Evolutionary conservation across 2,329 filamentous ascomycete genomes (phyloP).

Genomic region (Fusarium keratoplasticum): DNA sequence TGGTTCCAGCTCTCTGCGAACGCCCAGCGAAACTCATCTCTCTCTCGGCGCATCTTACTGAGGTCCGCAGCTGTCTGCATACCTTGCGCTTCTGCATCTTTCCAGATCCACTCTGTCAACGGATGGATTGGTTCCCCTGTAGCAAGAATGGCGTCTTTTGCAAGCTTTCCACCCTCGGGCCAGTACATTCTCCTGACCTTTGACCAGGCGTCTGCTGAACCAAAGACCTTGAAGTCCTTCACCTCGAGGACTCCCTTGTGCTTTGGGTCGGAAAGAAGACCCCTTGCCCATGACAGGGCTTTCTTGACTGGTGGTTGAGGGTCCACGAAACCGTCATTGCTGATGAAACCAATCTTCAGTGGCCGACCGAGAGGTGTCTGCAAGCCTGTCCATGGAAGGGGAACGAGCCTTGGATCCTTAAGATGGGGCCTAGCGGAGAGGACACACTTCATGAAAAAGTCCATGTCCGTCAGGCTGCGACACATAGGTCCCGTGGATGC

Average conservation of each 20-base stretch:
- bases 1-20: conserved; percentile 50
- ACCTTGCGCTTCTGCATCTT: conserved; percentile 41
- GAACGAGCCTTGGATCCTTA: conserved; percentile 44
- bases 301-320: conserved; percentile 54
- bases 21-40: conserved; percentile 48
- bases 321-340: conserved; percentile 51
- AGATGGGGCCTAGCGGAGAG: conserved; percentile 35
- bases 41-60: conserved; percentile 19
- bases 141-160: conserved; percentile 45
- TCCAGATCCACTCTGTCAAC: conserved; percentile 55
- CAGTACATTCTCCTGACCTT: conserved; percentile 58
- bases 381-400: conserved; percentile 47
- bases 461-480: conserved; percentile 38
- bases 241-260: conserved; percentile 42
- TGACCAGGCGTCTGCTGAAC: conserved; percentile 43
- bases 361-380: conserved; percentile 10
- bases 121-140: conserved; percentile 58
- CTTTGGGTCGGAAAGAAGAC: conserved; percentile 29
- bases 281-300: conserved; percentile 50
- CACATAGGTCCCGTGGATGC: conserved; percentile 37
- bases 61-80: conserved; percentile 36
- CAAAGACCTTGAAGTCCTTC: conserved; percentile 50
- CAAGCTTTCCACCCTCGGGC: conserved; percentile 55
- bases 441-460: conserved; percentile 30
- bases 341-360: conserved; percentile 57